A percentile compares a stretch with the other conserved stretches of the same genome.
These are phyloP conservation scores for Chaetomium globosum DNA, from an alignment of 2,329 filamentous ascomycete species.

Conservation along the genomic window DNA sequence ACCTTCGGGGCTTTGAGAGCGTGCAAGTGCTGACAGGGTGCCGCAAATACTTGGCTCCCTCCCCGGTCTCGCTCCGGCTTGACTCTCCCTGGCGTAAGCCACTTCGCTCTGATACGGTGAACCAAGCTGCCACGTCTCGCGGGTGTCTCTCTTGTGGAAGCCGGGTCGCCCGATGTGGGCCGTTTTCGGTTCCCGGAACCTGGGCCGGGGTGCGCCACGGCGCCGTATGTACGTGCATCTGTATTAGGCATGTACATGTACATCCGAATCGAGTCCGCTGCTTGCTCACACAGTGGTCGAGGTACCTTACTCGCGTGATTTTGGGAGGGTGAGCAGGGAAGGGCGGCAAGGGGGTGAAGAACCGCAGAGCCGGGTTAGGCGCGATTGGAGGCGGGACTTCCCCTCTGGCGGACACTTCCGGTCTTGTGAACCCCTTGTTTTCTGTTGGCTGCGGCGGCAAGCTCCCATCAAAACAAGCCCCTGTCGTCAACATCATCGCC, in stretches of 20 bases:
- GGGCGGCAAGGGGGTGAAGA: background rate
- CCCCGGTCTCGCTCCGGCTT: background rate
- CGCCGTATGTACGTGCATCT: background rate
- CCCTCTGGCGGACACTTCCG: conserved; percentile 18
- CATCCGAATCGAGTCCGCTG: background rate
- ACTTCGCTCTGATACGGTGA: conserved; percentile 10
- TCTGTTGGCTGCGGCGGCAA: conserved; percentile 22
- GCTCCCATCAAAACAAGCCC: background rate
- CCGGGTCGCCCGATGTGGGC: conserved; percentile 10
- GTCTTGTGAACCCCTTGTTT: conserved; percentile 14
- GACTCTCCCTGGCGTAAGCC: conserved; percentile 9
- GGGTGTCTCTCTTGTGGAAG: background rate
- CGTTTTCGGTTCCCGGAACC: conserved; percentile 15
- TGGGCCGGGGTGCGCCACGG: conserved; percentile 13
- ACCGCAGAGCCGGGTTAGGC: conserved; percentile 24
- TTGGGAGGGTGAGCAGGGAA: background rate
- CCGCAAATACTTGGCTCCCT: conserved; percentile 4
- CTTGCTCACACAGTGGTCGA: background rate
- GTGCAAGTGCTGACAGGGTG: conserved; percentile 3
- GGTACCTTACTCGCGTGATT: background rate
- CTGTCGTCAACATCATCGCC: conserved; percentile 8
- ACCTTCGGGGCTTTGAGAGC: background rate
- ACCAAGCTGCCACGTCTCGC: background rate
- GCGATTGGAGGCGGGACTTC: conserved; percentile 3
- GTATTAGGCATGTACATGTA: background rate